phyloP scores from a whole-genome alignment of 2,329 filamentous ascomycete genomes.

The Aureobasidium sp. region DNA sequence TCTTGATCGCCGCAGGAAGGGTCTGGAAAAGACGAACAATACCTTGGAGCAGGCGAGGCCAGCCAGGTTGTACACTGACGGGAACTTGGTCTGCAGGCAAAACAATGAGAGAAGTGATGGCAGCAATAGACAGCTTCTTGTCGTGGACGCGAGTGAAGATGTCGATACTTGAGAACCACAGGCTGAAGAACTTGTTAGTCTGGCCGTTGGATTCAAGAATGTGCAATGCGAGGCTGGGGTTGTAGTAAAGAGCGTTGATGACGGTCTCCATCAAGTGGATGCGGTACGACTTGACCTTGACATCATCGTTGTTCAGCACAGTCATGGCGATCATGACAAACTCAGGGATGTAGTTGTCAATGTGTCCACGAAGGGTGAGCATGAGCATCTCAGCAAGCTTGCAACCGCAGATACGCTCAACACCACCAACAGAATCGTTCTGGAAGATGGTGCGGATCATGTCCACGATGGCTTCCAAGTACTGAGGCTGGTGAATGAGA shows the following conservation, averaged over 20 bases:
- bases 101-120: slow-evolving; percentile 78
- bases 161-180: slow-evolving; percentile 96
- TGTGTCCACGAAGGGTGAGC: slow-evolving; percentile 82
- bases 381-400: slow-evolving; percentile 96
- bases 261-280: slow-evolving; percentile 99
- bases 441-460: slow-evolving; percentile 96
- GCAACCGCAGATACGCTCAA: slow-evolving; percentile 94
- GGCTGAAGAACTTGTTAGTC: slow-evolving; percentile 98
- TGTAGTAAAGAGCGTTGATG: slow-evolving; percentile 97
- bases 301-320: slow-evolving; percentile 65
- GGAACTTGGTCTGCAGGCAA: slow-evolving; percentile 77
- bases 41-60: slow-evolving; percentile 84
- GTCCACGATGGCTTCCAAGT: slow-evolving; percentile 79
- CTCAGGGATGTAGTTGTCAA: slow-evolving; percentile 80
- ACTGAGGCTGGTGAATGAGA: slow-evolving; percentile 74
- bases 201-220: slow-evolving; percentile 85
- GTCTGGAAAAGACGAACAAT: slow-evolving; percentile 89
- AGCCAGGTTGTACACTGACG: slow-evolving; percentile 86
- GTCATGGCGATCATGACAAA: slow-evolving; percentile 88
- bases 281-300: slow-evolving; percentile 86
- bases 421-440: slow-evolving; percentile 84
- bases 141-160: slow-evolving; percentile 91
- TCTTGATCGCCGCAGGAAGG: slow-evolving; percentile 78
- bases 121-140: slow-evolving; percentile 96
- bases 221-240: slow-evolving; percentile 74